Evolutionary conservation across 345 rosid species (phyloP).

Genomic region (Moricandia arvensis): DNA sequence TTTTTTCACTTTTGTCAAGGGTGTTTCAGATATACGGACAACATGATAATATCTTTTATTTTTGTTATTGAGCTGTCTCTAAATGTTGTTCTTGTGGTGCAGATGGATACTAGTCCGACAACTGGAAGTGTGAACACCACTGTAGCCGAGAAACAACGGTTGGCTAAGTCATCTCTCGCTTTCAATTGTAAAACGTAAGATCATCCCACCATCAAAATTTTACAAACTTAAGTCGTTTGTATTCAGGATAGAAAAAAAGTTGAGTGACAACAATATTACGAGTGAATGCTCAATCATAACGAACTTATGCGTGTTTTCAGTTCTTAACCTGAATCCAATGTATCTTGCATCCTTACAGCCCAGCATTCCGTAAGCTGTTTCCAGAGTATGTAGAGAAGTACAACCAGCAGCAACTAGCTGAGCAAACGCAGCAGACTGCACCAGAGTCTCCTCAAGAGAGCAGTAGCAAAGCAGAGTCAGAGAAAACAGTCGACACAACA

Average conservation of each 20-base stretch:
- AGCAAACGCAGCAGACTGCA: constrained; percentile 49
- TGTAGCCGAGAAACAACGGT: constrained; percentile 72
- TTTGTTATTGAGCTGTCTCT: constrained; percentile 5
- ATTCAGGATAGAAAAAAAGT: background rate
- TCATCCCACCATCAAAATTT: background rate
- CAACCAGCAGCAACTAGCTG: constrained; percentile 58
- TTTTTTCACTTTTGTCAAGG: background rate
- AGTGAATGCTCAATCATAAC: background rate
- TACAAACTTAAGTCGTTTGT: background rate
- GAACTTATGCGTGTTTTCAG: background rate
- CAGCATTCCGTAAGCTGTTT: constrained; percentile 82
- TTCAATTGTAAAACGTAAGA: constrained; percentile 96
- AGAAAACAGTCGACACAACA: constrained; percentile 38
- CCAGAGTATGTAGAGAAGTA: constrained; percentile 89
- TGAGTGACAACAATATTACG: background rate
- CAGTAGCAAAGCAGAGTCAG: constrained; percentile 28
- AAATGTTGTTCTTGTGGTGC: constrained; percentile 20
- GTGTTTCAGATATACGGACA: background rate
- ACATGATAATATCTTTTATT: background rate
- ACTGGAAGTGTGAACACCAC: constrained; percentile 92
- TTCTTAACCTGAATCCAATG: constrained; percentile 1
- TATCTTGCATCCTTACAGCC: constrained; percentile 44
- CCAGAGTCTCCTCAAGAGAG: constrained; percentile 47
- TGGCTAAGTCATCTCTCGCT: constrained; percentile 89
- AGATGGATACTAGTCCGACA: constrained; percentile 98